A percentile compares a stretch with the other conserved stretches of the same genome.
These are phyloP conservation scores for Saccharomycopsis babjevae DNA, from an alignment of 805 yeast species.

Conservation along the genomic window DNA sequence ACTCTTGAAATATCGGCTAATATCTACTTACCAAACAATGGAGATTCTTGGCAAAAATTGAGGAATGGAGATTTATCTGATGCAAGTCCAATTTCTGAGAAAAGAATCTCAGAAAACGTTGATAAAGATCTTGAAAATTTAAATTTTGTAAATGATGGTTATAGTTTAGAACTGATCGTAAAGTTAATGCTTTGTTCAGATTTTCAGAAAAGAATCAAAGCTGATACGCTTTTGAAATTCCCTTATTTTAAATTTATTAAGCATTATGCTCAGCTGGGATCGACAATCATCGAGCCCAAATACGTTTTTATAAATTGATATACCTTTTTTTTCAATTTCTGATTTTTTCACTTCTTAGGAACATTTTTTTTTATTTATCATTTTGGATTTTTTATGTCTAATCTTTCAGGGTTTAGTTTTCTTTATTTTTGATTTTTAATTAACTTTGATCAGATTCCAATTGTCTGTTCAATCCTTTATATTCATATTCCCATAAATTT, in stretches of 20 bases:
- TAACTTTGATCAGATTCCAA: too few species aligned
- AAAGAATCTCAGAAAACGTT: not conserved
- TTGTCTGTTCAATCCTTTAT: too few species aligned
- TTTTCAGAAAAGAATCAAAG: constrained; percentile 64
- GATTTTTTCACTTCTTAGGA: not conserved
- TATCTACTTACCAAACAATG: constrained; percentile 89
- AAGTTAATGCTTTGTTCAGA: constrained; percentile 84
- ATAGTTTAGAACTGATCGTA: constrained; percentile 69
- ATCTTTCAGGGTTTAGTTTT: not conserved
- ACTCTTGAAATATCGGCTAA: constrained; percentile 95
- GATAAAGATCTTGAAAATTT: not conserved
- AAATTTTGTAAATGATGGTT: constrained; percentile 60
- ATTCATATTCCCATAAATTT: too few species aligned
- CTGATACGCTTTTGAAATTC: constrained; percentile 39
- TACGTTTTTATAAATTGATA: not conserved
- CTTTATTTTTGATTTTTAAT: not conserved
- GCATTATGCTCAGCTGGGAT: not conserved
- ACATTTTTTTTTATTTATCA: not conserved
- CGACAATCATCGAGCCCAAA: not conserved
- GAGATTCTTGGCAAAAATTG: constrained; percentile 91
- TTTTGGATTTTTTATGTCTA: not conserved
- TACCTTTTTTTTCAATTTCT: not conserved
- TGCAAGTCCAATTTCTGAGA: constrained; percentile 69
- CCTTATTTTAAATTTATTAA: not conserved
- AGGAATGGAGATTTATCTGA: constrained; percentile 93